Base-by-base conservation (phyloP, 176 grass and related monocot genomes). In the Lolium perenne region DNA sequence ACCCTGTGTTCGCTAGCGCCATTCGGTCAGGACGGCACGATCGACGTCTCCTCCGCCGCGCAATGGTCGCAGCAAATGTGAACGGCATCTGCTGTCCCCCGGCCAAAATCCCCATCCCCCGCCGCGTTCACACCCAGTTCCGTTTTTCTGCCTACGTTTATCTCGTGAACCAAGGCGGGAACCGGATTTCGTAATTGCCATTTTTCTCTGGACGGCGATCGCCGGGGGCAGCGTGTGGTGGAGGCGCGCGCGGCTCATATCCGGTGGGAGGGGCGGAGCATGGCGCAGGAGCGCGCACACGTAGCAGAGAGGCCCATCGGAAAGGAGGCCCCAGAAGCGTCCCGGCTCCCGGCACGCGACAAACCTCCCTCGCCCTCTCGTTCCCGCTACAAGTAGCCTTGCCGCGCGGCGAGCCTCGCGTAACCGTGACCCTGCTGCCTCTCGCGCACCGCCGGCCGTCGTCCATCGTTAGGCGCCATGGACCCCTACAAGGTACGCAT, bases 401-500 rank as follows among this genome's bases (percentile, higher is more conserved):
- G 18, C 64, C 5, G 82, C 38, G 50, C 4, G 67, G 11, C 48
- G 10, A 58, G 38, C 48, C n/a, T 78, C 74, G 76, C 88, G 15
- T 72, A 15, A 26, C 38, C 45, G 46, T 74, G 12, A 26, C 47
- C 10, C 46, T 0, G 14, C 62, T 0, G 14, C 62, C 57, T 58
- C 56, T 25, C 21, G 1, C 12, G 10, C 22, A 49, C 60, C 56
- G 71, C 78, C 47, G 73, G 13, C 70, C 68, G 40, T 0, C 10
- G 18, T 8, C 38, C 38, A 41, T 12, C 78, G 7, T 15, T 23
- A 7, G 41, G 5, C 63, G 75, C 87, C 91, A 98, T 98, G 95
- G 95, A 98, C 84, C 95, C 93, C 1, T 95, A 98, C 91, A 94
- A 95, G 93, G 95, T 98, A 84, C 21, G 45, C 41, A 2, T 4